Conservation (phyloP, 2,329 filamentous ascomycete genomes). For the Colletotrichum liriopes region DNA sequence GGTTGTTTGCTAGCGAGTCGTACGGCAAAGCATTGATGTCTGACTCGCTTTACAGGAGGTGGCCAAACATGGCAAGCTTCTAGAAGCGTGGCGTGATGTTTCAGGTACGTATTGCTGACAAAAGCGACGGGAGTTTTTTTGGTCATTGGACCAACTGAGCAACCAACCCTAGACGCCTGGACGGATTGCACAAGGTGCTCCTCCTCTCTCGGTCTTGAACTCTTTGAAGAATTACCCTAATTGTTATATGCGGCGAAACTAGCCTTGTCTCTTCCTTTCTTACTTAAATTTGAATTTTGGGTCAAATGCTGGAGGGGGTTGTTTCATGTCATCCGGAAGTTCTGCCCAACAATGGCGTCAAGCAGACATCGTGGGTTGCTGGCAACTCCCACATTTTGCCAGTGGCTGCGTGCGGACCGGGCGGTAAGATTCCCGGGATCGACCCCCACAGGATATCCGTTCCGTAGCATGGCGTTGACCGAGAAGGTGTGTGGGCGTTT, state of each 20-base stretch:
- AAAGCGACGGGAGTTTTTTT: slow-evolving; percentile 4
- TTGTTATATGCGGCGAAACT: slow-evolving; percentile 12
- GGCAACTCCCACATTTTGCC: slow-evolving; percentile 24
- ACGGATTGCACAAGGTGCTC: neutral
- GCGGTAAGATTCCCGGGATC: slow-evolving; percentile 37
- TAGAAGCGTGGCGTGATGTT: slow-evolving; percentile 35
- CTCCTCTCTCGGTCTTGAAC: slow-evolving; percentile 15
- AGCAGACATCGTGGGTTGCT: slow-evolving; percentile 19
- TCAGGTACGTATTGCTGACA: slow-evolving; percentile 28
- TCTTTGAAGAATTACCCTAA: slow-evolving; percentile 13
- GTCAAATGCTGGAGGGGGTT: slow-evolving; percentile 24
- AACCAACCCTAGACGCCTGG: slow-evolving; percentile 8
- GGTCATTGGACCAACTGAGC: neutral
- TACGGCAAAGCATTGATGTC: slow-evolving; percentile 3
- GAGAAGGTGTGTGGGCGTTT: slow-evolving; percentile 25
- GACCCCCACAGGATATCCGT: slow-evolving; percentile 21
- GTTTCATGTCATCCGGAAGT: slow-evolving; percentile 35
- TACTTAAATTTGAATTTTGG: too few relatives aligned
- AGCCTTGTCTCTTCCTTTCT: neutral
- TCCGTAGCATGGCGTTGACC: slow-evolving; percentile 16
- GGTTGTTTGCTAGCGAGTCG: slow-evolving; percentile 1
- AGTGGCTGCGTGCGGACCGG: slow-evolving; percentile 33
- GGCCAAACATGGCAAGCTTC: slow-evolving; percentile 35
- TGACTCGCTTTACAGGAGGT: slow-evolving; percentile 31
- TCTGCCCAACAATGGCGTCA: slow-evolving; percentile 21